Conservation (phyloP, 1,284 basidiomycete species). For the Athelia sp. region DNA sequence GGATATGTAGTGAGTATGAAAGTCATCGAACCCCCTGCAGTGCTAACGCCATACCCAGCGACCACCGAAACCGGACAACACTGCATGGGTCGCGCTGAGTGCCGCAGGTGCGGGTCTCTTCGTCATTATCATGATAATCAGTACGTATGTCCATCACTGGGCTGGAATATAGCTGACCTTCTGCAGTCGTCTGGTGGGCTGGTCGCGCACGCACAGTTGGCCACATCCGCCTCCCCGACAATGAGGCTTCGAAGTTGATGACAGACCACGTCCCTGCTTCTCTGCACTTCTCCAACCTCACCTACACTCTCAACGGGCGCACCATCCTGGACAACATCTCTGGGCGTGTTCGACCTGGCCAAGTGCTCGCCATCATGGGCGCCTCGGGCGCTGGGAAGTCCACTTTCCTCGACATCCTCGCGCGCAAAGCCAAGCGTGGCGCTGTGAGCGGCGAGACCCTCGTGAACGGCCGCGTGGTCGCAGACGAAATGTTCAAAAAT, state of each 20-base stretch:
- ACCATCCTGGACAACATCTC: conserved; percentile 77
- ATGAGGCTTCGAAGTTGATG: conserved; percentile 83
- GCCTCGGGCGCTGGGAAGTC: conserved; percentile 97
- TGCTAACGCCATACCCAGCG: conserved; percentile 35
- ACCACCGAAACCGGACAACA: conserved; percentile 79
- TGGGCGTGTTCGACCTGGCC: conserved; percentile 81
- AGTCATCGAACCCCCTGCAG: background rate
- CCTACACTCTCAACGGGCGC: conserved; percentile 71
- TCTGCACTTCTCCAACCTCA: conserved; percentile 82
- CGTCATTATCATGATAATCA: conserved; percentile 47
- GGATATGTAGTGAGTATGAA: conserved; percentile 72
- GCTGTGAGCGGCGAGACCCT: conserved; percentile 70
- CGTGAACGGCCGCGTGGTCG: conserved; percentile 82
- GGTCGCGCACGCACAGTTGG: conserved; percentile 70
- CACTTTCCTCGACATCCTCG: conserved; percentile 93
- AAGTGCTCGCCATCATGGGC: conserved; percentile 93
- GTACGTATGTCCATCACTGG: background rate
- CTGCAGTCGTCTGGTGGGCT: conserved; percentile 81
- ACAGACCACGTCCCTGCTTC: conserved; percentile 90
- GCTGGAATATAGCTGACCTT: no score
- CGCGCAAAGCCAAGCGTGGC: conserved; percentile 84
- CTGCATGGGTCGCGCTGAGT: conserved; percentile 78
- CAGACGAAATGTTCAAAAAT: conserved; percentile 73
- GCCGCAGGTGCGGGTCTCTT: conserved; percentile 72
- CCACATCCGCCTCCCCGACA: conserved; percentile 76